Evolutionary conservation across 2,329 filamentous ascomycete genomes (phyloP), one percentile per base, ranked within the genome.

Genomic region (Alternaria brassicae): DNA sequence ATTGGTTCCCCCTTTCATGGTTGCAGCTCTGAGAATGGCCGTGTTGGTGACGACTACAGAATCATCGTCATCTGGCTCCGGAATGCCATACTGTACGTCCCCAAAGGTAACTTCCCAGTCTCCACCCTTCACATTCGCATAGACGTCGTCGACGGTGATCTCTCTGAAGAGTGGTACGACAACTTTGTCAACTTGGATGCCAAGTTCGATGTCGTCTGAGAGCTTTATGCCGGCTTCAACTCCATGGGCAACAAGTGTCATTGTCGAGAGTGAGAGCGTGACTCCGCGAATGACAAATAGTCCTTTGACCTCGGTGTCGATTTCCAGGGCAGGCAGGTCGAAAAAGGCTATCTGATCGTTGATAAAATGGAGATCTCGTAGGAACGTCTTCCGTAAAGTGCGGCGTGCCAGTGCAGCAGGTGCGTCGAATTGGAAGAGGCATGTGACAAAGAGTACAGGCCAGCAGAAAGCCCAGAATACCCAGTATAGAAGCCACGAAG

Each of bases 61-160:
- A 80, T 76, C 79, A 37, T 79, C 71, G 13, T 70, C 70, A 60
- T 81, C 76, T 39, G 62, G 40, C 72, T 74, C 54, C 71, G 77
- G 69, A 21, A 63, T 55, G n/a, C 69, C 69, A 41, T 72, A 72
- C 3, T 60, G 61, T 9, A 72, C 66, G 19, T 63, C 61, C 7
- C 77, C 80, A 65, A 84, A 84, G 0, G 79, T 83, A 77, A 84
- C 83, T 68, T 85, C 82, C 60, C 69, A 72, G 8, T 82, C 73
- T n/a, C 81, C 81, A 21, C 82, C 83, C 67, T 86, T 86, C 47
- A 85, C 69, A 66, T 84, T 85, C n/a, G 79, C 82, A 66, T 81
- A 85, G 10, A 84, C 81, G 60, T 86, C 81, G 4, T 81, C 80
- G 32, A 86, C 78, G n/a, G 81, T 78, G 32, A 85, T 82, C 5